Percentiles rank a stretch among this genome's conserved stretches.
Evolutionary conservation across 805 yeast genomes (phyloP).

Genomic region (Alloascoidea hylecoeti): DNA sequence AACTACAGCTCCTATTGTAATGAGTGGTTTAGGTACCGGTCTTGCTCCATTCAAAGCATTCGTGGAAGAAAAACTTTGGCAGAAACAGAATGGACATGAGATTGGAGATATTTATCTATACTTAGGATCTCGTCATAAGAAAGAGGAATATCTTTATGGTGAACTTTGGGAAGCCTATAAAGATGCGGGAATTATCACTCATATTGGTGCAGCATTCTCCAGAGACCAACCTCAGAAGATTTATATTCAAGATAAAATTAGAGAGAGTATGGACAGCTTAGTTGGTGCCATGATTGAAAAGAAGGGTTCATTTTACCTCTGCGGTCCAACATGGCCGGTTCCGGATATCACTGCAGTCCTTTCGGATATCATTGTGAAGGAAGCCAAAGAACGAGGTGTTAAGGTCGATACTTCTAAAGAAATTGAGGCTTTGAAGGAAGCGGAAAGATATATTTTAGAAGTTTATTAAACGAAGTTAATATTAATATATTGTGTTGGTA

Average conservation of each 20-base stretch:
- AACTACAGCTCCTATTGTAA: constrained; percentile 79
- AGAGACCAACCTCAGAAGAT: constrained; percentile 94
- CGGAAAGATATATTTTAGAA: constrained; percentile 83
- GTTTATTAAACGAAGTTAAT: constrained; percentile 80
- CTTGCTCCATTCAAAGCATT: constrained; percentile 97
- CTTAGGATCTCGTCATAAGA: constrained; percentile 90
- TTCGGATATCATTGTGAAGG: constrained; percentile 62
- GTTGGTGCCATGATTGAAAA: constrained; percentile 67
- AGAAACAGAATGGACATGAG: constrained; percentile 72
- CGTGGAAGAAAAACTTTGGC: constrained; percentile 91
- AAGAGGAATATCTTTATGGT: constrained; percentile 91
- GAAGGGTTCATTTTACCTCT: constrained; percentile 83
- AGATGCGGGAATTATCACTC: constrained; percentile 84
- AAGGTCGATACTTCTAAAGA: constrained; percentile 61
- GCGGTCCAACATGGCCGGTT: constrained; percentile 99
- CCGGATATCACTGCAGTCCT: constrained; percentile 89
- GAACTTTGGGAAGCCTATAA: constrained; percentile 95
- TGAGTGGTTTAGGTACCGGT: constrained; percentile 98
- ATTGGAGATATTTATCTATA: constrained; percentile 82
- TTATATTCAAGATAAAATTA: constrained; percentile 87
- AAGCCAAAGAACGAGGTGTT: constrained; percentile 54
- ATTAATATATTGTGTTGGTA: no score
- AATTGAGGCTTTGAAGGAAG: constrained; percentile 88
- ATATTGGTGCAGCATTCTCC: constrained; percentile 94
- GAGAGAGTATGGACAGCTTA: constrained; percentile 58